Evolutionary conservation across 192 early-diverging fungal species (phyloP), one percentile per base, ranked within the genome.

Genomic region (Chytriomyces confervae): DNA sequence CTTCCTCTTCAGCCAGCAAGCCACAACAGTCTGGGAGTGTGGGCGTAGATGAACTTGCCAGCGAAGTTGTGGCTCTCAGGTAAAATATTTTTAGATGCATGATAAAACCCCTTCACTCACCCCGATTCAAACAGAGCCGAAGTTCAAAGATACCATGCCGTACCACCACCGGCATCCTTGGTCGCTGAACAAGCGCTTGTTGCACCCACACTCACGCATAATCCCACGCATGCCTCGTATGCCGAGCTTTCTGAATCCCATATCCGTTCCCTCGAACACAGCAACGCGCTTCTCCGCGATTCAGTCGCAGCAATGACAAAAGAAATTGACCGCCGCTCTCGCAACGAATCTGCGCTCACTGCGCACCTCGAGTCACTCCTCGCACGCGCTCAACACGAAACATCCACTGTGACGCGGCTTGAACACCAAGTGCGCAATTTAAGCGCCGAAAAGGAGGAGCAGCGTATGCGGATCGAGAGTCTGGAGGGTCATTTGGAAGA

Each of bases 191-290:
- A 36, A 36, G 36, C 36, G 36, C 36, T 36, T 36, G 36, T 36
- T 36, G 0, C 16, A 2, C 53, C 13, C 53, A 5, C 53, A 6
- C 36, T 7, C 63, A 13, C 63, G 27, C 63, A 27, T 3, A 23
- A 16, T 13, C 63, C 11, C 11, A 65, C 24, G 63, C 63, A 27
- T 20, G 63, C 63, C 63, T 65, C 18, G 63, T 65, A 65, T 27
- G 63, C 63, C 24, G 63, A 65, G 24, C 11, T 43, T 3, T 23
- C 18, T 1, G 63, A 65, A 27, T 16, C 63, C 11, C 63, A 65
- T 27, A 65, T 65, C 3, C 63, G 63, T 29, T 23, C 18, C 63
- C 27, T 65, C 18, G 63, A 65, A 27, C 63, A 65, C 24, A 29
- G 24, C 20, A 65, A 65, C 24, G 63, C 63, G 2, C 20, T 65